These are phyloP conservation scores for Diddensiella caesifluorescens DNA, from an alignment of 805 yeast species.

Conservation along the genomic window DNA sequence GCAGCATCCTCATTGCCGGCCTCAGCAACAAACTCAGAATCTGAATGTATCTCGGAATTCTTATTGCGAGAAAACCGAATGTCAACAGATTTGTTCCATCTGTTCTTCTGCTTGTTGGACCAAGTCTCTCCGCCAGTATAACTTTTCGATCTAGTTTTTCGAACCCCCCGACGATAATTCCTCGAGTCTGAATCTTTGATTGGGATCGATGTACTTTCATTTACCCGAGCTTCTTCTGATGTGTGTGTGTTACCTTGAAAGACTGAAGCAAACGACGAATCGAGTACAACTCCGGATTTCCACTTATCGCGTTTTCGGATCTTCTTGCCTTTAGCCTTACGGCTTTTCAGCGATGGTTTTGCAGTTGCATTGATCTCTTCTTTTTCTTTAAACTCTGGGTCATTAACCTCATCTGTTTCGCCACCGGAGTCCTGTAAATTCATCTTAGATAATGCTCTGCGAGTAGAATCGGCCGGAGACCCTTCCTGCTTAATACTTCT, in stretches of 20 bases:
- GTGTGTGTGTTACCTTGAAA: not conserved
- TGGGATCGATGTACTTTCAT: not conserved
- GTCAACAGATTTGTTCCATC: conserved; percentile 1
- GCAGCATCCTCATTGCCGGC: no score
- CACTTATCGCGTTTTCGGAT: not conserved
- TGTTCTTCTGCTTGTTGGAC: conserved; percentile 2
- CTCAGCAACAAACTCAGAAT: conserved; percentile 7
- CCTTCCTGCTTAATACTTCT: no score
- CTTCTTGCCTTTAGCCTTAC: not conserved
- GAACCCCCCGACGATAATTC: conserved; percentile 9
- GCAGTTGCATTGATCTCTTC: not conserved
- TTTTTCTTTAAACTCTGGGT: not conserved
- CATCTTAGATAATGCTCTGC: no score
- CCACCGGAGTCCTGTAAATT: no score
- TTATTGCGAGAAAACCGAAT: not conserved
- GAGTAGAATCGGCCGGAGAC: no score
- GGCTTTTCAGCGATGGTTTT: not conserved
- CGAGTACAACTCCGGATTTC: not conserved
- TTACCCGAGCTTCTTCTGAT: not conserved
- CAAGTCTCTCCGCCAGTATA: conserved; percentile 14
- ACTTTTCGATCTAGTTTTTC: conserved; percentile 19
- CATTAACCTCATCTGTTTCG: no score
- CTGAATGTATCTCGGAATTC: conserved; percentile 9
- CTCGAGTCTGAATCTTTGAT: not conserved
- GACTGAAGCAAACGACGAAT: conserved; percentile 1